Evolutionary conservation across 768 basidiomycete genomes (phyloP).

Genomic region (Psilocybe tampanensis): DNA sequence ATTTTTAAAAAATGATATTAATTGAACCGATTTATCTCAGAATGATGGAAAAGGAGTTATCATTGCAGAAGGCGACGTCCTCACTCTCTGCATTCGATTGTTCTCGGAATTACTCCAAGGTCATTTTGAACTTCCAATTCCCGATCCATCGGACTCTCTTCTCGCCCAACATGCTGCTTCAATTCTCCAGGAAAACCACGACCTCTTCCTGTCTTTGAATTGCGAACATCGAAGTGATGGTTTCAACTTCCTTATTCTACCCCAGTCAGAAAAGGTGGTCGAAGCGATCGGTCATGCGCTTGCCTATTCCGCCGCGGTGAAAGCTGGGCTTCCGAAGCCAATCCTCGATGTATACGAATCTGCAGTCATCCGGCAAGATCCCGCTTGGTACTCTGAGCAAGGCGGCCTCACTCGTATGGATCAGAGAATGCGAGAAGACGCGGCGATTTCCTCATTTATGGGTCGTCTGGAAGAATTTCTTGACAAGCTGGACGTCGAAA

Average conservation of each 20-base stretch:
- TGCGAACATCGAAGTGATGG: slow-evolving; percentile 50
- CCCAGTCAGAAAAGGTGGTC: slow-evolving; percentile 52
- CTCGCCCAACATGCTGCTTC: slow-evolving; percentile 52
- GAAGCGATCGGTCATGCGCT: slow-evolving; percentile 68
- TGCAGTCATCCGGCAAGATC: slow-evolving; percentile 52
- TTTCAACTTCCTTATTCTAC: slow-evolving; percentile 58
- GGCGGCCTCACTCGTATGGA: slow-evolving; percentile 47
- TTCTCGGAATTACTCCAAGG: slow-evolving; percentile 61
- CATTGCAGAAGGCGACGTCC: slow-evolving; percentile 58
- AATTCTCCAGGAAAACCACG: slow-evolving; percentile 48
- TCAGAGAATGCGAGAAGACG: slow-evolving; percentile 51
- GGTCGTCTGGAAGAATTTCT: slow-evolving; percentile 44
- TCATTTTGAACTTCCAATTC: slow-evolving; percentile 53
- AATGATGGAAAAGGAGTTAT: slow-evolving; percentile 59
- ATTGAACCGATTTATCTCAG: slow-evolving; percentile 22
- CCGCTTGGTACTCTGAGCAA: slow-evolving; percentile 63
- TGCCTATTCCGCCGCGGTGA: slow-evolving; percentile 56
- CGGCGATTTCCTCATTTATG: slow-evolving; percentile 45
- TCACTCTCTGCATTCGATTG: slow-evolving; percentile 55
- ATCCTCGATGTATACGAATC: slow-evolving; percentile 61
- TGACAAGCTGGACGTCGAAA: slow-evolving; percentile 45
- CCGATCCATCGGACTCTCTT: slow-evolving; percentile 50
- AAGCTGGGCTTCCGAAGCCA: slow-evolving; percentile 43
- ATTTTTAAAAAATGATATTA: slow-evolving; percentile 10
- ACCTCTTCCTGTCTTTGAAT: slow-evolving; percentile 36